Evolutionary conservation across 768 basidiomycete species (phyloP).

Genomic region (Serendipita indica): DNA sequence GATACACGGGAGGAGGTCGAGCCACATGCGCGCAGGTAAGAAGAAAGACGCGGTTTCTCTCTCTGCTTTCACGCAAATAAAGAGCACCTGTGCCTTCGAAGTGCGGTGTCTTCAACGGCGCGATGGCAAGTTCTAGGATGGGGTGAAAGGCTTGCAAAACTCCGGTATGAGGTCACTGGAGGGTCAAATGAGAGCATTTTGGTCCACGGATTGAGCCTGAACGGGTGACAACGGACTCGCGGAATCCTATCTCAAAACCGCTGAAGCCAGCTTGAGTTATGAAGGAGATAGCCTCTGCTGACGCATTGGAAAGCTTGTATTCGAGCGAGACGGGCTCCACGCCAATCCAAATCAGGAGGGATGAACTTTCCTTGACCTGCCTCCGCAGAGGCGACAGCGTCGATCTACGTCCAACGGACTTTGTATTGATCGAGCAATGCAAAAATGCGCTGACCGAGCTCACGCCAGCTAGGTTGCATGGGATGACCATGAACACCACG

Average conservation of each 20-base stretch:
- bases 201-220: slow-evolving; percentile 16
- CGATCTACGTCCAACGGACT: slow-evolving; percentile 16
- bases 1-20: slow-evolving; percentile 21
- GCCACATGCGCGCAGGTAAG: slow-evolving; percentile 27
- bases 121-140: slow-evolving; percentile 26
- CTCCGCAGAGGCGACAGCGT: slow-evolving; percentile 17
- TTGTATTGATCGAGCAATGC: slow-evolving; percentile 13
- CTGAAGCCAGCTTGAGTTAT: slow-evolving; percentile 16
- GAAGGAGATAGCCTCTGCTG: slow-evolving; percentile 18
- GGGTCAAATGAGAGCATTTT: slow-evolving; percentile 21
- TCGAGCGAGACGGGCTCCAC: slow-evolving; percentile 19
- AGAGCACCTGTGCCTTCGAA: slow-evolving; percentile 27
- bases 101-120: slow-evolving; percentile 21
- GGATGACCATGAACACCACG: slow-evolving; percentile 19
- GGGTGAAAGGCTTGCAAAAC: slow-evolving; percentile 24
- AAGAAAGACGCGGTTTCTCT: slow-evolving; percentile 19
- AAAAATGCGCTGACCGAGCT: slow-evolving; percentile 17
- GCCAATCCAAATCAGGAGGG: slow-evolving; percentile 19
- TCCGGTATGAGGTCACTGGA: slow-evolving; percentile 18
- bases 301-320: slow-evolving; percentile 17
- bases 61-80: slow-evolving; percentile 21
- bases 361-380: slow-evolving; percentile 17
- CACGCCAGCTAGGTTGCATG: slow-evolving; percentile 19
- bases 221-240: slow-evolving; percentile 19
- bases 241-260: slow-evolving; percentile 20